These are phyloP conservation scores for Centella asiatica DNA, from an alignment of 129 eudicot species.

Conservation along the genomic window DNA sequence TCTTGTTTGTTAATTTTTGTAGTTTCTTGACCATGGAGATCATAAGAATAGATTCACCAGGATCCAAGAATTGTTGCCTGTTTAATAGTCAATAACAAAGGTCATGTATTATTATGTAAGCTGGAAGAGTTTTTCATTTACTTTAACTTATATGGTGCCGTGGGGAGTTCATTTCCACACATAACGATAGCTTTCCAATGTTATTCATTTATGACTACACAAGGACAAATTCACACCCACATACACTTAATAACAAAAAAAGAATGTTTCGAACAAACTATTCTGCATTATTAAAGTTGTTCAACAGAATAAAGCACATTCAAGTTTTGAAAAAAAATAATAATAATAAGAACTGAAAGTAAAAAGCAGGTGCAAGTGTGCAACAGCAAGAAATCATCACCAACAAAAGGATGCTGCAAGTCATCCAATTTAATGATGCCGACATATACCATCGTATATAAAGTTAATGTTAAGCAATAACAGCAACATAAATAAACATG, in stretches of 20 bases:
- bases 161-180: too few relatives aligned
- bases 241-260: not conserved
- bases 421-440: not conserved
- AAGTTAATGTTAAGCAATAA: not conserved
- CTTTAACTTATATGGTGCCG: too few relatives aligned
- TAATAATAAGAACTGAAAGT: not conserved
- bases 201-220: too few relatives aligned
- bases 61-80: constrained; percentile 94
- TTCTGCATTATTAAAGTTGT: not conserved
- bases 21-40: constrained; percentile 94
- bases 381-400: not conserved
- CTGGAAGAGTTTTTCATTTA: too few relatives aligned
- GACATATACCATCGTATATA: not conserved
- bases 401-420: not conserved
- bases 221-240: too few relatives aligned
- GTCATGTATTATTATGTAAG: too few relatives aligned
- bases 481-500: not conserved
- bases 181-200: too few relatives aligned
- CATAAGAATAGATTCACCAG: constrained; percentile 90
- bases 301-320: not conserved
- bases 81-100: constrained; percentile 12
- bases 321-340: not conserved
- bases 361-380: not conserved
- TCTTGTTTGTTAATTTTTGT: constrained; percentile 82
- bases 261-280: too few relatives aligned